A percentile compares a stretch with the other conserved stretches of the same genome.
phyloP scores from a whole-genome alignment of 2,329 filamentous ascomycete species.

The Aquanectria penicillioides region DNA sequence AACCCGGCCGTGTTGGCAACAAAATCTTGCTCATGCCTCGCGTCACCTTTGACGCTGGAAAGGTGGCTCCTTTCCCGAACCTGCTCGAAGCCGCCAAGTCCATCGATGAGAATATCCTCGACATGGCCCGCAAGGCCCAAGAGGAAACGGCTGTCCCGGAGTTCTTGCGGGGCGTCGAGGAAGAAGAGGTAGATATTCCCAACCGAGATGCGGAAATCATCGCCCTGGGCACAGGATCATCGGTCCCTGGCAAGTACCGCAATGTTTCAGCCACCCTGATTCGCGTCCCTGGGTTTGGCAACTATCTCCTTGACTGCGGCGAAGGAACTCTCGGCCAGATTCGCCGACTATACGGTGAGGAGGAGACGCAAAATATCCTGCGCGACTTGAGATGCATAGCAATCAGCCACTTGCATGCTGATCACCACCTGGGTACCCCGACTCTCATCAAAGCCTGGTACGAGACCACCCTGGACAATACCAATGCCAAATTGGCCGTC shows the following conservation, averaged over 20 bases:
- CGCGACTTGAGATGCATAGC: slow-evolving; percentile 82
- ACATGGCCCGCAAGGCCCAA: slow-evolving; percentile 62
- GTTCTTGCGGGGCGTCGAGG: slow-evolving; percentile 60
- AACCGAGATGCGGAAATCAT: slow-evolving; percentile 83
- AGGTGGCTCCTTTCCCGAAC: slow-evolving; percentile 54
- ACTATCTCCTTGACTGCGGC: slow-evolving; percentile 89
- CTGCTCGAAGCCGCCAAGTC: slow-evolving; percentile 59
- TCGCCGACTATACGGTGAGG: slow-evolving; percentile 73
- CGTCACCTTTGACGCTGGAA: slow-evolving; percentile 56
- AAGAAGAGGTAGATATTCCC: slow-evolving; percentile 72
- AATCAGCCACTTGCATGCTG: slow-evolving; percentile 95
- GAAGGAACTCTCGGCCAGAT: slow-evolving; percentile 93
- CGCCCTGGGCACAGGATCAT: slow-evolving; percentile 90
- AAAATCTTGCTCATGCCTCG: slow-evolving; percentile 59
- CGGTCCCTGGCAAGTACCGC: slow-evolving; percentile 89
- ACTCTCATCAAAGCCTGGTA: slow-evolving; percentile 87
- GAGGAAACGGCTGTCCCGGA: slow-evolving; percentile 51
- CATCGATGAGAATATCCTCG: slow-evolving; percentile 55
- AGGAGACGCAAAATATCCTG: slow-evolving; percentile 76
- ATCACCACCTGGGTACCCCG: slow-evolving; percentile 91
- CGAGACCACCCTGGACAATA: slow-evolving; percentile 56
- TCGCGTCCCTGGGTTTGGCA: slow-evolving; percentile 85
- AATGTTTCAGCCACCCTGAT: slow-evolving; percentile 93
- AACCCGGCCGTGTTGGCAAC: slow-evolving; percentile 56
- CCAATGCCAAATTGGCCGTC: slow-evolving; percentile 65